A percentile compares a stretch with the other conserved stretches of the same genome.
Evolutionary conservation across 768 basidiomycete genomes (phyloP).

Genomic region (Xanthoconium stramineum): DNA sequence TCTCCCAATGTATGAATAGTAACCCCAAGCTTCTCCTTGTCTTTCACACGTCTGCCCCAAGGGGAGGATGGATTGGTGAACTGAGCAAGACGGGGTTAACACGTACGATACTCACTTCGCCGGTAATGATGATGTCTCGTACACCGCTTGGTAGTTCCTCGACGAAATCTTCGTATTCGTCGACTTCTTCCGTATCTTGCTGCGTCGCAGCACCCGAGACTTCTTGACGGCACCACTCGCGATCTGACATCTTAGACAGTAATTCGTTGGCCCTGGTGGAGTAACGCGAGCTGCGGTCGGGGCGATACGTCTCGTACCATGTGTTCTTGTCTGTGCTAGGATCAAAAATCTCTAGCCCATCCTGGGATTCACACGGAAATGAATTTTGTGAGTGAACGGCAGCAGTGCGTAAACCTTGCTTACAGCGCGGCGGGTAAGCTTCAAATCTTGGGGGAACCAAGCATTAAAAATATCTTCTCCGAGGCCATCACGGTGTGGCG

Average conservation of each 20-base stretch:
- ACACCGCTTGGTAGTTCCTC: constrained; percentile 40
- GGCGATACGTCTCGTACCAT: constrained; percentile 46
- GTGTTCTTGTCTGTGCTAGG: constrained; percentile 36
- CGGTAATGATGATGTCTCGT: constrained; percentile 51
- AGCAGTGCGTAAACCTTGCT: constrained; percentile 12
- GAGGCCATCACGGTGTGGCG: constrained; percentile 31
- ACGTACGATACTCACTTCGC: constrained; percentile 37
- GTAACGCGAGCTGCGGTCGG: constrained; percentile 36
- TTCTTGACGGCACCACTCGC: constrained; percentile 26
- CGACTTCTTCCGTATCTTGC: constrained; percentile 28
- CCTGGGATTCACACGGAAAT: constrained; percentile 28
- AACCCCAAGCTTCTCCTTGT: constrained; percentile 50
- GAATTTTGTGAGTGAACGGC: constrained; percentile 2
- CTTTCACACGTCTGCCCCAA: constrained; percentile 38
- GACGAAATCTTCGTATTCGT: constrained; percentile 39
- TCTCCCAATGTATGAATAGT: constrained; percentile 44
- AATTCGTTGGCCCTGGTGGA: constrained; percentile 35
- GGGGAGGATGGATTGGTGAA: neutral
- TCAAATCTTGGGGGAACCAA: constrained; percentile 42
- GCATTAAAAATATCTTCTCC: constrained; percentile 47
- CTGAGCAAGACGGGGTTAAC: neutral
- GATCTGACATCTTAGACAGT: constrained; percentile 5
- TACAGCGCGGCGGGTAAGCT: constrained; percentile 34
- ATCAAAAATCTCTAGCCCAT: constrained; percentile 41
- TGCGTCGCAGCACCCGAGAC: constrained; percentile 15